Conservation (phyloP, 441 rosid species). For the Macaranga tanarius region DNA sequence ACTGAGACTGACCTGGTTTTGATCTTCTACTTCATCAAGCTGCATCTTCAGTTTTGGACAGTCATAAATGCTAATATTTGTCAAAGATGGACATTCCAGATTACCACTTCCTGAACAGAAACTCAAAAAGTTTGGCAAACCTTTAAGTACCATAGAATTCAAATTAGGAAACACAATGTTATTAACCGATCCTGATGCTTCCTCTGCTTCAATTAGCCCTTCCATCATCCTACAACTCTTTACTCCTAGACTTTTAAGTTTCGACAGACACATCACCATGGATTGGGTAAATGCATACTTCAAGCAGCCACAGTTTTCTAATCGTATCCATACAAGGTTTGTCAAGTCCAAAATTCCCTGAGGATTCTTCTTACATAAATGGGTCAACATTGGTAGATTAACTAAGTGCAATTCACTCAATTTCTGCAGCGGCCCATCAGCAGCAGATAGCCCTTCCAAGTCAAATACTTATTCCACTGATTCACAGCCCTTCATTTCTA, state of each 20-base stretch:
- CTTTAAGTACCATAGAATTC: background rate
- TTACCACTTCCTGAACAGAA: too few relatives aligned
- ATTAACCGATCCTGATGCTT: background rate
- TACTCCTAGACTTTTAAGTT: background rate
- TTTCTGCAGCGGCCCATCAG: background rate
- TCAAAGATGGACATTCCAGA: too few relatives aligned
- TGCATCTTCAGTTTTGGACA: background rate
- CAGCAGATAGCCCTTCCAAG: background rate
- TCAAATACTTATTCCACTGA: too few relatives aligned
- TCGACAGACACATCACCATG: background rate
- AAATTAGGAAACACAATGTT: background rate
- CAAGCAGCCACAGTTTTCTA: constrained; percentile 8
- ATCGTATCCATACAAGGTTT: background rate
- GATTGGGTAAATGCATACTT: constrained; percentile 19
- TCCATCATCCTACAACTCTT: constrained; percentile 10
- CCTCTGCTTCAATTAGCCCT: background rate
- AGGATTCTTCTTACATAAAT: background rate
- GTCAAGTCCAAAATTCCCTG: constrained; percentile 5
- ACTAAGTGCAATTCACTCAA: constrained; percentile 6
- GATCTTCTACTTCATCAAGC: background rate
- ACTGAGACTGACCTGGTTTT: background rate
- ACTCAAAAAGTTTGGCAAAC: too few relatives aligned
- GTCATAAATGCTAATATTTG: background rate
- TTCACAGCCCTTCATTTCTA: too few relatives aligned
- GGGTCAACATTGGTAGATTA: constrained; percentile 17